Conservation (phyloP, 129 eudicot species). For the Centaurea solstitialis region DNA sequence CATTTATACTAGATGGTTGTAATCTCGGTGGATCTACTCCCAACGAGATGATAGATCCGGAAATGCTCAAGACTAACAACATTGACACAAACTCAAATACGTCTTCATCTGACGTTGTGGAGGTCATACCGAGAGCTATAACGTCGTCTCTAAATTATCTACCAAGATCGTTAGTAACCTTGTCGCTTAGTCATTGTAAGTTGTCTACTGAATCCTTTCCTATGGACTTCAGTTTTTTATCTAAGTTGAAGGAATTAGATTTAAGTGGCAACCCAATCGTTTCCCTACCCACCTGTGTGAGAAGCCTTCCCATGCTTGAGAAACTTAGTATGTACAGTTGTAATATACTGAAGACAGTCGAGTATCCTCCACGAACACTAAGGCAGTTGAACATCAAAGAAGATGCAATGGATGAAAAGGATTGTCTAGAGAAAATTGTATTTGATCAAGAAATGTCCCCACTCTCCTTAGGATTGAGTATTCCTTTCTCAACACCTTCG, state of each 20-base stretch:
- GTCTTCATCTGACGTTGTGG: too few relatives aligned
- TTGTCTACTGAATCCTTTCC: neutral
- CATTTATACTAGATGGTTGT: slow-evolving; percentile 9
- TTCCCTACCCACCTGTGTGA: neutral
- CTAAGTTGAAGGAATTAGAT: neutral
- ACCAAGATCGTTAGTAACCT: neutral
- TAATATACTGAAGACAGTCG: neutral
- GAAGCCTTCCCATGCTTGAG: neutral
- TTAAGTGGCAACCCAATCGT: neutral
- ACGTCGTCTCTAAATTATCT: neutral
- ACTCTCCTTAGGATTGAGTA: neutral
- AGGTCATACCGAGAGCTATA: neutral
- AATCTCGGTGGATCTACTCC: neutral
- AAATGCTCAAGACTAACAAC: neutral
- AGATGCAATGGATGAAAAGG: too few relatives aligned
- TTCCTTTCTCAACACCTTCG: neutral
- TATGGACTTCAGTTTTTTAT: neutral
- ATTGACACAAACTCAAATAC: too few relatives aligned
- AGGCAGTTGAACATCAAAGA: too few relatives aligned
- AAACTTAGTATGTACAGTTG: neutral
- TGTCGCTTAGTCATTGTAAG: neutral
- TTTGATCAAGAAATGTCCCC: neutral
- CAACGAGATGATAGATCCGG: neutral
- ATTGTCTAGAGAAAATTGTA: neutral
- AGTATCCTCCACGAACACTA: neutral